Conservation (phyloP, 257 asterid species). For the Solanum paucissectum region DNA sequence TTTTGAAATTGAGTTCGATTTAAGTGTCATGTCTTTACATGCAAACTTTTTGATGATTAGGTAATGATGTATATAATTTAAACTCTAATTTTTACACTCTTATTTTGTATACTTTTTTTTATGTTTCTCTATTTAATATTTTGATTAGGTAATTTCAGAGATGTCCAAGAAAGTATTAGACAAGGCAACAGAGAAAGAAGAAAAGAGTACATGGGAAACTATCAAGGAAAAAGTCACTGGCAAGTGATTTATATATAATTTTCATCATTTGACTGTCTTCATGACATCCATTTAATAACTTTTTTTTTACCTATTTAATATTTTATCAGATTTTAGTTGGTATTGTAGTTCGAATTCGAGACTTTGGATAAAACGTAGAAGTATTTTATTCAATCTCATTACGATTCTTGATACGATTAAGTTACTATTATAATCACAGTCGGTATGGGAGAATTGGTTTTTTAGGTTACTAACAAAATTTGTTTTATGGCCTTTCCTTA, state of each 20-base stretch:
- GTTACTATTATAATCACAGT: too few species aligned
- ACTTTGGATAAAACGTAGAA: not conserved
- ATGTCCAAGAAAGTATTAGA: constrained; percentile 46
- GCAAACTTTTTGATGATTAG: too few species aligned
- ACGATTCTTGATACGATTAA: too few species aligned
- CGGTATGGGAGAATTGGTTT: too few species aligned
- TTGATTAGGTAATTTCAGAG: constrained; percentile 32
- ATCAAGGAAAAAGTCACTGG: constrained; percentile 26
- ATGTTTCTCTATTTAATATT: not conserved
- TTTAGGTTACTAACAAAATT: too few species aligned
- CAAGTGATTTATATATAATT: not conserved
- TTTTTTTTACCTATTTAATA: too few species aligned
- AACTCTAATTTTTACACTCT: too few species aligned
- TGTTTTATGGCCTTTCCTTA: too few species aligned
- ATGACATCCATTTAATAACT: not conserved
- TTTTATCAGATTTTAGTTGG: not conserved
- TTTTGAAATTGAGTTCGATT: not conserved
- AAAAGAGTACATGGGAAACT: constrained; percentile 40
- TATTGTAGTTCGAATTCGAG: not conserved
- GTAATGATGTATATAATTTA: too few species aligned
- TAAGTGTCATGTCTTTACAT: too few species aligned
- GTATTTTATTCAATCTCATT: not conserved
- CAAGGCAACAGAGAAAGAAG: constrained; percentile 30
- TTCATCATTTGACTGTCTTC: not conserved
- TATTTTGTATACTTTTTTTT: too few species aligned